Evolutionary conservation across 768 basidiomycete species (phyloP).

Genomic region (Suillus subalutaceus): DNA sequence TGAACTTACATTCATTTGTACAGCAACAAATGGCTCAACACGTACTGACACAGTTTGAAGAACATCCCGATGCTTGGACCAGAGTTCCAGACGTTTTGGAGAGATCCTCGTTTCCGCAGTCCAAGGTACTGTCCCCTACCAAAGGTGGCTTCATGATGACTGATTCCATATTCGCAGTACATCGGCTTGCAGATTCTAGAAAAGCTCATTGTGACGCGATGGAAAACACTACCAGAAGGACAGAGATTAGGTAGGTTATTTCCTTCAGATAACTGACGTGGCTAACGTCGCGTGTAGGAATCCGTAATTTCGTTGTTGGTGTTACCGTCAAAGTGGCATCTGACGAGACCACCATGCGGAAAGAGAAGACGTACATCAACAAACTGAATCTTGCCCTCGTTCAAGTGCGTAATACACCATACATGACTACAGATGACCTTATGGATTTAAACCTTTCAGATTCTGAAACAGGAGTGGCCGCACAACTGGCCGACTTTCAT

Average conservation of each 20-base stretch:
- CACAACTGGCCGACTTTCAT: constrained; percentile 99
- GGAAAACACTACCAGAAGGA: constrained; percentile 94
- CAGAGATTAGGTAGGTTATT: constrained; percentile 79
- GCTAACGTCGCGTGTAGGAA: constrained; percentile 53
- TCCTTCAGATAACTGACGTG: constrained; percentile 10
- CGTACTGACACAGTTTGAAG: constrained; percentile 94
- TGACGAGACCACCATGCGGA: constrained; percentile 84
- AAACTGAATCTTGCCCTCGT: constrained; percentile 97
- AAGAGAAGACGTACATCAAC: constrained; percentile 93
- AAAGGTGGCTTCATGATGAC: constrained; percentile 9
- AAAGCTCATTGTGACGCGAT: constrained; percentile 90
- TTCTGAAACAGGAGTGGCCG: constrained; percentile 99
- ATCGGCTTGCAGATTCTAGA: constrained; percentile 97
- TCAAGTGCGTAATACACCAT: constrained; percentile 56
- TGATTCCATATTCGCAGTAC: constrained; percentile 56
- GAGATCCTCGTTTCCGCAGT: constrained; percentile 79
- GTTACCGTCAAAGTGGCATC: constrained; percentile 92
- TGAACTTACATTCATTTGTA: constrained; percentile 15
- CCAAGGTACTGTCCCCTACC: constrained; percentile 57
- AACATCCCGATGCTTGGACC: constrained; percentile 96
- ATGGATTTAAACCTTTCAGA: constrained; percentile 49
- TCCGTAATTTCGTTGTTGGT: constrained; percentile 94
- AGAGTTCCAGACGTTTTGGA: constrained; percentile 94
- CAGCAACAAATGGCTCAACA: constrained; percentile 97
- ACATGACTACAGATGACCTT: background rate